Percentiles rank a stretch among this genome's conserved stretches.
phyloP scores from a whole-genome alignment of 1,139 yeast species.

The Suhomyces bolitotheri region DNA sequence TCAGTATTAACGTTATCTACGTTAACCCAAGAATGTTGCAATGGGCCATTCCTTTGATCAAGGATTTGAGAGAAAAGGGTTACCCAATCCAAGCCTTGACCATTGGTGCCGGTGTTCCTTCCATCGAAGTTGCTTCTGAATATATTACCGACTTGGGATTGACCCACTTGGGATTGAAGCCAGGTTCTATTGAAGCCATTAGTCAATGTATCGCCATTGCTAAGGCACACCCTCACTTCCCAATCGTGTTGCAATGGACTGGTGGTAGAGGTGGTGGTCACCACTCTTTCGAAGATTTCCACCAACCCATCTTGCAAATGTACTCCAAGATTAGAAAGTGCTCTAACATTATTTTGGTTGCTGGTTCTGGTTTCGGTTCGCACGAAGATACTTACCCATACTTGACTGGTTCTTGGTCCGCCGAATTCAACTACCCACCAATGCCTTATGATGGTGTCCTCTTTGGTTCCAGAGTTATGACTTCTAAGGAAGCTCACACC shows the following conservation, averaged over 20 bases:
- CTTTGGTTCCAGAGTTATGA: slow-evolving; percentile 96
- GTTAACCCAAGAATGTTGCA: slow-evolving; percentile 97
- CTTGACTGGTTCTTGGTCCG: slow-evolving; percentile 95
- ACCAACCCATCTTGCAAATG: slow-evolving; percentile 94
- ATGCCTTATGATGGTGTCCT: slow-evolving; percentile 99
- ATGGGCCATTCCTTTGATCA: slow-evolving; percentile 97
- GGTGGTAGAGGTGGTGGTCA: slow-evolving; percentile 99
- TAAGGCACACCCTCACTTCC: slow-evolving; percentile 93
- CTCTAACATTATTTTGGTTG: slow-evolving; percentile 82
- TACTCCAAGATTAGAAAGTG: slow-evolving; percentile 93
- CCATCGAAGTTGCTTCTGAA: slow-evolving; percentile 94
- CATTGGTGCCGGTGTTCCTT: slow-evolving; percentile 99
- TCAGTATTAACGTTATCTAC: slow-evolving; percentile 87
- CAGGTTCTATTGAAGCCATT: slow-evolving; percentile 95
- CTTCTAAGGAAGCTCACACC: slow-evolving; percentile 93
- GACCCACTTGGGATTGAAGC: slow-evolving; percentile 93
- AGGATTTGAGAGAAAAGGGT: slow-evolving; percentile 83
- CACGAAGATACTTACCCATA: slow-evolving; percentile 96
- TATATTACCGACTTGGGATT: slow-evolving; percentile 90
- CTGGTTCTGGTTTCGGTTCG: slow-evolving; percentile 98
- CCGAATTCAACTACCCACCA: slow-evolving; percentile 82
- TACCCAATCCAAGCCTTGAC: slow-evolving; percentile 95
- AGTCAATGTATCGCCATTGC: slow-evolving; percentile 86
- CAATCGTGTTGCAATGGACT: slow-evolving; percentile 97
- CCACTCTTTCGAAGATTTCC: slow-evolving; percentile 98